Evolutionary conservation across 306 rosid genomes (phyloP).

Genomic region (Quercus bicolor): DNA sequence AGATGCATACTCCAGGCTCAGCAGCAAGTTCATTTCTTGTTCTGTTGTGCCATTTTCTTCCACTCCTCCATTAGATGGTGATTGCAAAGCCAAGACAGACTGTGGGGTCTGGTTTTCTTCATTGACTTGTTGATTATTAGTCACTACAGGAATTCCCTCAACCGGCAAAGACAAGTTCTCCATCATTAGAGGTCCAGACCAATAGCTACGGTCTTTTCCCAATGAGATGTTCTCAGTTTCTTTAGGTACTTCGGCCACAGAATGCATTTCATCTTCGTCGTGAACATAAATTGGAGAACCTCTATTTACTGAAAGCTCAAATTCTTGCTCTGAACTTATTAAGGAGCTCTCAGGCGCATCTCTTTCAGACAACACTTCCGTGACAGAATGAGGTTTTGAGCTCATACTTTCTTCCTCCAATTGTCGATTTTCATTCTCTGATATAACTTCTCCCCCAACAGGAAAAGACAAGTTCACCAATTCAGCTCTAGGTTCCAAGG

Average conservation of each 20-base stretch:
- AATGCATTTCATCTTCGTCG: conserved; percentile 8
- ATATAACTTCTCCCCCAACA: conserved; percentile 12
- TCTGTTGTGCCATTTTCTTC: conserved; percentile 16
- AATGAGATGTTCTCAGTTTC: conserved; percentile 37
- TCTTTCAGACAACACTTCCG: conserved; percentile 21
- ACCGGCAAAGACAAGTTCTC: conserved; percentile 25
- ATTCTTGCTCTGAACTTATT: background rate
- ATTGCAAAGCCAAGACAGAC: conserved; percentile 1
- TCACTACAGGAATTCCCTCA: conserved; percentile 29
- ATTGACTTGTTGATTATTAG: conserved; percentile 17
- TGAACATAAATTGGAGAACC: background rate
- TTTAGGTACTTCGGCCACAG: conserved; percentile 17
- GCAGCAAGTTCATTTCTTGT: conserved; percentile 7
- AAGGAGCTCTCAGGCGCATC: background rate
- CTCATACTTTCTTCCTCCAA: conserved; percentile 3
- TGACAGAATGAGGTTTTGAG: conserved; percentile 22
- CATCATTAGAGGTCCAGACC: background rate
- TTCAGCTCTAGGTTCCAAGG: conserved; percentile 21
- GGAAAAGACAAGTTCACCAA: conserved; percentile 17
- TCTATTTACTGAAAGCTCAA: background rate
- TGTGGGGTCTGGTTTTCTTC: background rate
- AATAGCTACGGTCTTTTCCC: conserved; percentile 10
- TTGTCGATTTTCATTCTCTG: conserved; percentile 2
- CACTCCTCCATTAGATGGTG: background rate
- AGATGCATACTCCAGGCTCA: conserved; percentile 8